phyloP scores from a whole-genome alignment of 345 rosid genomes.

The Eucalyptus sideroxylon region DNA sequence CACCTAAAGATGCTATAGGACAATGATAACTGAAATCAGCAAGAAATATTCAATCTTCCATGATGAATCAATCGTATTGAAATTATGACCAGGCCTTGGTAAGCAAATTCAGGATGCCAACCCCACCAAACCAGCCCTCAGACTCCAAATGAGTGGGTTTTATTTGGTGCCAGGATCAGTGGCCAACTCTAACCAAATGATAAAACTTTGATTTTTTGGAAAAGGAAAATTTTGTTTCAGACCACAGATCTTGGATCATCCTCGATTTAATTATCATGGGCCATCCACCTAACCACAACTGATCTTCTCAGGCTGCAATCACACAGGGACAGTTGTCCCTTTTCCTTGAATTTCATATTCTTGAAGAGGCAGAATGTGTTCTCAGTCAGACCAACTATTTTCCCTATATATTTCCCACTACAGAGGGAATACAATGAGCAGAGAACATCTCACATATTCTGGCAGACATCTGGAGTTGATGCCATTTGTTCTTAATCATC shows the following conservation, averaged over 20 bases:
- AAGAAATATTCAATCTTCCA: background rate
- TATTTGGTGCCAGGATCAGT: conserved; percentile 21
- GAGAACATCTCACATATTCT: background rate
- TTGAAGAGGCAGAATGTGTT: background rate
- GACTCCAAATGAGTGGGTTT: background rate
- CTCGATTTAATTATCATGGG: background rate
- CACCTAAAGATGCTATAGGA: background rate
- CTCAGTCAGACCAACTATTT: background rate
- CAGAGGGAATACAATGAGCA: background rate
- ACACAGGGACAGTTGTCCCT: background rate
- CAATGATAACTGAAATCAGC: background rate
- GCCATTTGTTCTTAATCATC: background rate
- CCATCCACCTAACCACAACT: background rate
- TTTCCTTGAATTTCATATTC: background rate
- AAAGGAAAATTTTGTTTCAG: background rate
- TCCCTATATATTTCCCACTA: background rate
- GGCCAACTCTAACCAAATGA: conserved; percentile 29
- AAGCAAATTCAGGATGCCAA: conserved; percentile 35
- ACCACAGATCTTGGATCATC: background rate
- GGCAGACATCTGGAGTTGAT: background rate
- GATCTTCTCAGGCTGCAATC: background rate
- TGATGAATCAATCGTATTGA: background rate
- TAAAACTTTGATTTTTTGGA: background rate
- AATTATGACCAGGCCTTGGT: background rate
- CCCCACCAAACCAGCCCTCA: conserved; percentile 25